Evolutionary conservation across 768 basidiomycete species (phyloP), one percentile per base, ranked within the genome.

Genomic region (Pulveroboletus sp.): DNA sequence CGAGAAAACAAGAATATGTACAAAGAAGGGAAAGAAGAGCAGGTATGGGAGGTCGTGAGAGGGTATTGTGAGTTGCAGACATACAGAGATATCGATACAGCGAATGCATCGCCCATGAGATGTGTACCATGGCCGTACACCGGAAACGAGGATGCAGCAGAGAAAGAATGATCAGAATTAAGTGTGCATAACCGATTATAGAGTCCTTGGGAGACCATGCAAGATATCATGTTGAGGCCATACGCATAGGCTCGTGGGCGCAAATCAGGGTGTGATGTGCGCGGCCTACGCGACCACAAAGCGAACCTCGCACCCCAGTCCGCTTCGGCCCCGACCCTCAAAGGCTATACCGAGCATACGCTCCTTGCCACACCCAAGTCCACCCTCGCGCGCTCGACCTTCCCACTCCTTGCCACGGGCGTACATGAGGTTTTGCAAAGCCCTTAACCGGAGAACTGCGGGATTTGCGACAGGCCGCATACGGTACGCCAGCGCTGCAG

Each of bases 381-480:
- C 69, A 35, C 77, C 77, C 41, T 80, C 79, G 24, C 72, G 66
- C 37, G 69, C 74, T 11, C 71, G 68, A 3, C 76, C 77, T 55
- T 77, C 77, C 75, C 76, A 78, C 51, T 64, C 58, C 55, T 70
- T 62, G n/a, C 70, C 76, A 4, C 69, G 67, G 52, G 68, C 68
- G 57, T 59, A 71, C 61, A 78, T 71, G 8, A 77, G 63, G 57
- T 83, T 84, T 58, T 80, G 76, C 59, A 83, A 65, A n/a, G 85
- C 85, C 61, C 73, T 74, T 37, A 86, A 60, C 4, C 83, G 71
- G 44, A 86, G 69, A 52, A 77, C 72, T 39, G 78, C 71, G 6
- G 83, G 83, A 57, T 87, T 86, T 46, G 77, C 69, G 6, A 85
- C 73, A 3, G 77, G 78, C 8, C 85, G 73, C 56, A 79, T 69